These are phyloP conservation scores for Nitzschia putrida DNA, from an alignment of 108 stramenopile genomes.

Conservation along the genomic window DNA sequence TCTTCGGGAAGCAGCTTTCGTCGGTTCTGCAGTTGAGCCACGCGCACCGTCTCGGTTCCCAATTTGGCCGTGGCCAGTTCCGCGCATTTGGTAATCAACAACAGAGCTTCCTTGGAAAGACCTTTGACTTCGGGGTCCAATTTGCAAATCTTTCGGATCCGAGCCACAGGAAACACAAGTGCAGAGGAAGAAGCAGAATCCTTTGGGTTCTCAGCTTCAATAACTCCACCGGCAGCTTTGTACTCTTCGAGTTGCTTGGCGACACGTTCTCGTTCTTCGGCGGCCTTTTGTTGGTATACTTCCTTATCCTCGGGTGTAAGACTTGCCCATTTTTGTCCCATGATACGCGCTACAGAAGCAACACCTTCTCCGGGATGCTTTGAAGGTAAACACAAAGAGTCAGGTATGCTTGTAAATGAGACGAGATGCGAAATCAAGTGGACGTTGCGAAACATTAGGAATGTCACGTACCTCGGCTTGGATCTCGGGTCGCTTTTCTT, in stretches of 20 bases:
- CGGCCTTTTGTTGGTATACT: constrained; percentile 58
- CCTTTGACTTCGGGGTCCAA: constrained; percentile 84
- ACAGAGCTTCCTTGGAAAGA: constrained; percentile 78
- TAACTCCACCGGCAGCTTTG: constrained; percentile 48
- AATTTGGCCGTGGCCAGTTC: constrained; percentile 70
- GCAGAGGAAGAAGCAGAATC: constrained; percentile 1
- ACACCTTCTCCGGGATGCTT: constrained; percentile 72
- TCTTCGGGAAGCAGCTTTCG: constrained; percentile 73
- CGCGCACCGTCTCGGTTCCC: constrained; percentile 61
- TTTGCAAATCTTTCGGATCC: constrained; percentile 87
- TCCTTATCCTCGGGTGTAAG: constrained; percentile 54
- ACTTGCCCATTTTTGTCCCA: constrained; percentile 63
- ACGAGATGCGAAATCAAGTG: too few relatives aligned
- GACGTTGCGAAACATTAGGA: background rate
- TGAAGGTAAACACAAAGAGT: background rate
- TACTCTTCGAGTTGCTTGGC: constrained; percentile 55
- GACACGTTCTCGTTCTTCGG: constrained; percentile 59
- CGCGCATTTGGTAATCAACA: constrained; percentile 77
- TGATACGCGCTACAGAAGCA: constrained; percentile 49
- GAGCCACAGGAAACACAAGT: constrained; percentile 58
- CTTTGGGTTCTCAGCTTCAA: constrained; percentile 9
- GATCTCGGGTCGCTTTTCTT: constrained; percentile 67
- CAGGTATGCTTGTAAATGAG: too few relatives aligned
- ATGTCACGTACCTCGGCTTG: constrained; percentile 55
- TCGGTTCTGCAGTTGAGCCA: constrained; percentile 78